Conservation (phyloP, 73 alveolate species). For the Paramecium sonneborni region DNA sequence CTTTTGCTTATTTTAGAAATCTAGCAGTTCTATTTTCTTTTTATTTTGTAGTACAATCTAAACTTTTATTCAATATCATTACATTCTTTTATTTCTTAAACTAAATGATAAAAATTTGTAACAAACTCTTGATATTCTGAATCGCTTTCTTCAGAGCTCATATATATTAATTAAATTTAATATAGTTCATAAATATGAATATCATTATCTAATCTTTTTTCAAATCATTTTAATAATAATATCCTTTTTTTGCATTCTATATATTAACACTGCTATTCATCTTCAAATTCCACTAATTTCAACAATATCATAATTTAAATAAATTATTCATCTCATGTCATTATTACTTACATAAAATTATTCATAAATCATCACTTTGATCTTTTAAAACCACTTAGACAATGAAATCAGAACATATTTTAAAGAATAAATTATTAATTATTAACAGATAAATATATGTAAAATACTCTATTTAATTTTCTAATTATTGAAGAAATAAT, state of each 20-base stretch:
- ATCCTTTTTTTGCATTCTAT: neutral
- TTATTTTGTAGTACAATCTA: neutral
- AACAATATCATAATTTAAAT: neutral
- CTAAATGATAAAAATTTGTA: neutral
- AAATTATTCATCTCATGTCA: neutral
- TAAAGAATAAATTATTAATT: too few species aligned
- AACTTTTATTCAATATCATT: neutral
- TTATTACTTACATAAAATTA: neutral
- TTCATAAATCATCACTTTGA: too few species aligned
- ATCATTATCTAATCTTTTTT: neutral
- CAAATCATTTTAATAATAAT: neutral
- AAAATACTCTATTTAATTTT: too few species aligned
- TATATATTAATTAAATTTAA: neutral
- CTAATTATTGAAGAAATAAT: too few species aligned
- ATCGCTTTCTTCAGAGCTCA: neutral
- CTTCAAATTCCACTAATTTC: neutral
- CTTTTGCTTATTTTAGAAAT: conserved; percentile 17
- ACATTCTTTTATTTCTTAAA: conserved; percentile 11
- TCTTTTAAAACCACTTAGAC: too few species aligned
- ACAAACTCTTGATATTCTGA: conserved; percentile 1
- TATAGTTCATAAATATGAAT: neutral
- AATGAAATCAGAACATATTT: too few species aligned
- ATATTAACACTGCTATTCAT: neutral
- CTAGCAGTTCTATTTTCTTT: neutral
- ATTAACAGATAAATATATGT: too few species aligned